Base-by-base conservation (phyloP, 768 basidiomycete genomes). In the Goffeauzyma gilvescens region DNA sequence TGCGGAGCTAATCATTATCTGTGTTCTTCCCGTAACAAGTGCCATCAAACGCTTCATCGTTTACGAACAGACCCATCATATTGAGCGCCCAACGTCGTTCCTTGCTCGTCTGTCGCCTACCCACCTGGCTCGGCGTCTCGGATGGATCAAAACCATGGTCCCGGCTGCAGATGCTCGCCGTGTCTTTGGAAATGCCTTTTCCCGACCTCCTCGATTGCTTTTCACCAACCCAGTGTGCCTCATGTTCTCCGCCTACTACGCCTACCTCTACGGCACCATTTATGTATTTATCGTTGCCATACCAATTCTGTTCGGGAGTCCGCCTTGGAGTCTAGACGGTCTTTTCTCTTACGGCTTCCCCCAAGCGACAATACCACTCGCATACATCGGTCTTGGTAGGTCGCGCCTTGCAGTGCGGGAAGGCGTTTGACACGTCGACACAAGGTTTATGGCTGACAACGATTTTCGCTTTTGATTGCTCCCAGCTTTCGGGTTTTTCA, bases 121-220 rank as follows among this genome's bases (percentile, higher is more conserved):
- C 1, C 28, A 46, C 10, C 32, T 42, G 10, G 17, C 52, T 4
- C 51, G 53, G 28, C 48, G 52, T 20, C 37, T 54, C 21, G 49
- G 48, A 5, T 60, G 58, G 58, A 57, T 60, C 53, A 37, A 25
- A 42, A 49, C 46, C 6, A 60, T 60, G 54, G 55, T 60, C 5
- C 51, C 53, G 10, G 30, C 37, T 7, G 40, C 43, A 6, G 54
- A 60, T 7, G 55, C 53, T 21, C 44, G 44, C 22, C 40, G 21
- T 2, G 51, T 51, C 4, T 60, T 57, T 28, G 33, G 38, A 1
- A 44, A 46, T 27, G 56, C 58, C 2, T 60, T 60, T 44, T 50
- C 45, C 12, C 44, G 58, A 25, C 58, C 58, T 13, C 51, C 54
- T 17, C 36, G 58, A 32, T 41, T 60, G 18, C 38, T 60, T n/a